These are phyloP conservation scores for Kluyveromyces dobzhanskii DNA, from an alignment of 805 yeast genomes.

Conservation along the genomic window DNA sequence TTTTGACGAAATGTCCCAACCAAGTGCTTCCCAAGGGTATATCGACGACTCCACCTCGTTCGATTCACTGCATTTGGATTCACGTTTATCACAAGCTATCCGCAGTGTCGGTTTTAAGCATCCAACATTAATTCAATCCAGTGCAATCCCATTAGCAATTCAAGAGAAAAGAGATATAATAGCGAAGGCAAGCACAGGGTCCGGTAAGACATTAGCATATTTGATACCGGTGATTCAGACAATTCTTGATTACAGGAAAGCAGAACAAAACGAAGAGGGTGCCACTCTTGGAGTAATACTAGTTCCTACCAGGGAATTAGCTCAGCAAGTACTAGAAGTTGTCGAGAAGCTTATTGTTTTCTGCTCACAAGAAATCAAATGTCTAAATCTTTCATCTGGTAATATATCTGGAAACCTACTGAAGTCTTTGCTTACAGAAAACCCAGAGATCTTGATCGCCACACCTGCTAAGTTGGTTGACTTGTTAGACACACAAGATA, in stretches of 20 bases:
- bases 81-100: conserved; percentile 77
- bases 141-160: conserved; percentile 85
- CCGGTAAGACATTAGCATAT: conserved; percentile 93
- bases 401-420: conserved; percentile 62
- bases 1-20: conserved; percentile 4
- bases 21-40: conserved; percentile 54
- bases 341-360: conserved; percentile 58
- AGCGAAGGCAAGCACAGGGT: conserved; percentile 91
- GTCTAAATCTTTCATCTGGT: conserved; percentile 55
- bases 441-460: conserved; percentile 74
- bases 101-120: conserved; percentile 69
- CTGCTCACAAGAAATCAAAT: conserved; percentile 57
- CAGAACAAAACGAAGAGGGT: conserved; percentile 14
- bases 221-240: conserved; percentile 78
- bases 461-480: conserved; percentile 76
- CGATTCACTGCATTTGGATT: conserved; percentile 71
- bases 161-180: conserved; percentile 86
- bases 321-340: conserved; percentile 74
- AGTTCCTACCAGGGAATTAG: conserved; percentile 90
- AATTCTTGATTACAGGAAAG: conserved; percentile 41
- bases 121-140: conserved; percentile 87
- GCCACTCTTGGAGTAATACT: conserved; percentile 53
- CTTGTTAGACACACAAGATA: conserved; percentile 39
- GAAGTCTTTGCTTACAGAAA: conserved; percentile 56
- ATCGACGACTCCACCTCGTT: conserved; percentile 65